Percentiles rank a stretch among this genome's conserved stretches.
Evolutionary conservation across 2,329 filamentous ascomycete genomes (phyloP).

Genomic region (Raffaelea arxii): DNA sequence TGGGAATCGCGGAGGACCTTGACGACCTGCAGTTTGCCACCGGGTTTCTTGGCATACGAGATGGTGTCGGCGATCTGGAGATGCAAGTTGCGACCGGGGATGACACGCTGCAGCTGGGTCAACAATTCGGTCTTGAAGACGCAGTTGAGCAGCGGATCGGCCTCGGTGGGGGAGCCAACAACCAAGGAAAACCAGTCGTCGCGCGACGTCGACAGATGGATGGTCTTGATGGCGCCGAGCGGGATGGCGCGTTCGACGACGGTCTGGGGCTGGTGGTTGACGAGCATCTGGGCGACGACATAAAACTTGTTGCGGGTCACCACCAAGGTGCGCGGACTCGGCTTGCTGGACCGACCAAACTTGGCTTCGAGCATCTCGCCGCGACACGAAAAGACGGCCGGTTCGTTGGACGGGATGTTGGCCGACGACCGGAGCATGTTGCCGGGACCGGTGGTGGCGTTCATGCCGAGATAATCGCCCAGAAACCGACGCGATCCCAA

Average conservation of each 20-base stretch:
- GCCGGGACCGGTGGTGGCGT: slow-evolving; percentile 68
- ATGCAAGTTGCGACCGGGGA: slow-evolving; percentile 71
- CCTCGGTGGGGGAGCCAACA: slow-evolving; percentile 79
- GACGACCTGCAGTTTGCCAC: slow-evolving; percentile 79
- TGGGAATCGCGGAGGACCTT: slow-evolving; percentile 86
- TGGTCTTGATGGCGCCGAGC: slow-evolving; percentile 78
- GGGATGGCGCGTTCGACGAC: slow-evolving; percentile 72
- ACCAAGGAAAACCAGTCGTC: slow-evolving; percentile 98
- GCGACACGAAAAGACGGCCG: slow-evolving; percentile 79
- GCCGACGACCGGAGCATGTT: slow-evolving; percentile 70
- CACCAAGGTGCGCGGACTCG: slow-evolving; percentile 74
- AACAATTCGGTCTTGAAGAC: slow-evolving; percentile 96
- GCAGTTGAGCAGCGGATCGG: slow-evolving; percentile 89
- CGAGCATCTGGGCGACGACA: slow-evolving; percentile 73
- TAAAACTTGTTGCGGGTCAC: slow-evolving; percentile 83
- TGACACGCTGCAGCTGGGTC: slow-evolving; percentile 73
- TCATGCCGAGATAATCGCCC: slow-evolving; percentile 88
- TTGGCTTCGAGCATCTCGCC: slow-evolving; percentile 87
- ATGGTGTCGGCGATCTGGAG: slow-evolving; percentile 77
- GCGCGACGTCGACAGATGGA: slow-evolving; percentile 69
- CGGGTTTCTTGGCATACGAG: slow-evolving; percentile 96
- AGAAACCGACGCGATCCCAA: slow-evolving; percentile 86
- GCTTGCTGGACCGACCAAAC: slow-evolving; percentile 92
- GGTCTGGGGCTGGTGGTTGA: slow-evolving; percentile 75
- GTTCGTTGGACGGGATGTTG: slow-evolving; percentile 62